Base-by-base conservation (phyloP, 202 grass and related monocot genomes). In the Digitaria exilis region DNA sequence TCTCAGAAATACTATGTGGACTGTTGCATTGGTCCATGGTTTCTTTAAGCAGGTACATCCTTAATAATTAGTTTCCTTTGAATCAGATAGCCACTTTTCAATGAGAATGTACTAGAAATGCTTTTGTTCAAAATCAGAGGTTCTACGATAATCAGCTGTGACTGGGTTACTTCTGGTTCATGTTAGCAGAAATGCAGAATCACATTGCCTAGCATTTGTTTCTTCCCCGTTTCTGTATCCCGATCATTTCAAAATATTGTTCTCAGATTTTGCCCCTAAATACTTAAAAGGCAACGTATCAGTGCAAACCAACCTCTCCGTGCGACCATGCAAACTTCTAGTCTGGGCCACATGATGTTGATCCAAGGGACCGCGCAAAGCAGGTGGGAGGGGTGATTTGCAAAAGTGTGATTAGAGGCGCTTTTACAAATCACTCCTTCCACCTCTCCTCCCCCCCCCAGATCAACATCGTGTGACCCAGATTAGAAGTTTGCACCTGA, bases 41-140 rank as follows among this genome's bases (percentile, higher is more conserved):
- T 97, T 97, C 54, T 97, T 97, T 87, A 92, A 88, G 68, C 94
- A 97, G 89, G 94, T 97, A 84, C 49, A 22, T 29, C 15, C 55
- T 49, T 41, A 49, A 45, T 22, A 67, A 75, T 35, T 65, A 21
- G 24, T 43, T 71, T 76, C 15, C 25, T 80, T 55, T 61, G 70
- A 71, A 71, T 71, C 75, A 71, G 18, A 70, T 57, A 60, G 16
- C 76, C 34, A 60, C 63, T 84, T 43, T 65, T 55, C n/a, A 42
- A 85, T 59, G 45, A 80, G 4, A 64, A 63, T 39, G n/a, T 74
- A 48, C 6, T 82, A 51, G 17, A 66, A 78, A 52, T 80, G 4
- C 2, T 51, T 19, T 80, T 82, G 42, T 65, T 64, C 7, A 46
- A 12, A 25, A 56, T 26, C 55, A 15, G n/a, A 35, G 37, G 16